Conservation (phyloP, 768 basidiomycete genomes). For the Leccinum imitatum region DNA sequence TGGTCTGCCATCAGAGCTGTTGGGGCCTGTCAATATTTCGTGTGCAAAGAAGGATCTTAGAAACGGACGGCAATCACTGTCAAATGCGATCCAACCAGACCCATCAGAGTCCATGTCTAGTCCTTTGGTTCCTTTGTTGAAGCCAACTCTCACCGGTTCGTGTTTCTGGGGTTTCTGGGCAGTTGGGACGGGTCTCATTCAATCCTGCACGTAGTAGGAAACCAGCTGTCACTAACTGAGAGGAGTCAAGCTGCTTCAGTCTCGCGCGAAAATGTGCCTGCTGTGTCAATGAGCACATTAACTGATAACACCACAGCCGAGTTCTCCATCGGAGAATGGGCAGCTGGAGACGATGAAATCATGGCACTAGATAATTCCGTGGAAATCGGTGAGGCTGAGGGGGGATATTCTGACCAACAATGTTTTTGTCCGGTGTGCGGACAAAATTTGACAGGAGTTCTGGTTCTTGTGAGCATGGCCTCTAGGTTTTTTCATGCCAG, state of each 20-base stretch:
- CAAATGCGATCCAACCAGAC: background rate
- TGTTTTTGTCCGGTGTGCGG: constrained; percentile 30
- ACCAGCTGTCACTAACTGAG: background rate
- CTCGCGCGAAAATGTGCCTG: background rate
- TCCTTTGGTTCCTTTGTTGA: constrained; percentile 17
- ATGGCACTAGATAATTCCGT: constrained; percentile 28
- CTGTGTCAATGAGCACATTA: background rate
- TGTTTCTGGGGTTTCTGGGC: constrained; percentile 3
- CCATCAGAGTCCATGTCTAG: constrained; percentile 18
- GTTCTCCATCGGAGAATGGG: constrained; percentile 56
- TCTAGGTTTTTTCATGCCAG: constrained; percentile 23
- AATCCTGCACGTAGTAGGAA: constrained; percentile 5
- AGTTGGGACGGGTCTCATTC: background rate
- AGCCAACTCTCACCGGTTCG: constrained; percentile 10
- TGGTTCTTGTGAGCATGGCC: constrained; percentile 21
- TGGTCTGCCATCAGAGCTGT: constrained; percentile 29
- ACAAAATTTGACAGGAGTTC: constrained; percentile 9
- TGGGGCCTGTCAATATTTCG: constrained; percentile 6
- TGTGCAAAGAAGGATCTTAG: background rate
- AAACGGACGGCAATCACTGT: background rate
- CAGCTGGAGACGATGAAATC: constrained; percentile 70
- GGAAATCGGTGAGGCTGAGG: constrained; percentile 29
- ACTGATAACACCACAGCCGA: background rate
- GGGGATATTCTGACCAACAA: constrained; percentile 1
- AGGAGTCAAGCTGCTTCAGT: background rate